Evolutionary conservation across 2,329 filamentous ascomycete genomes (phyloP).

Genomic region (Clonostachys byssicola): DNA sequence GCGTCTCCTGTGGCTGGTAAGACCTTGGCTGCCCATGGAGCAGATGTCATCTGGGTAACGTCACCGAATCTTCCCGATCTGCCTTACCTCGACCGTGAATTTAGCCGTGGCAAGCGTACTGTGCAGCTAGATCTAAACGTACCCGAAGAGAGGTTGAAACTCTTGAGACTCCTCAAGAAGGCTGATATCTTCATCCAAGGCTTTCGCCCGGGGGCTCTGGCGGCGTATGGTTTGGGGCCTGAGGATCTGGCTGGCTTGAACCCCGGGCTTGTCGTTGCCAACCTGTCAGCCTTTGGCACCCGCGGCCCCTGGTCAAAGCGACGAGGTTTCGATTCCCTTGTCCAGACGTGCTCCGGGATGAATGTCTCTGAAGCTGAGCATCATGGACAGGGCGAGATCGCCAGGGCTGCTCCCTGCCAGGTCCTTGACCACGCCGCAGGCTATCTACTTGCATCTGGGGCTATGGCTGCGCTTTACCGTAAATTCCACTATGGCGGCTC

Average conservation of each 20-base stretch:
- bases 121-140: slow-evolving; percentile 56
- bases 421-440: slow-evolving; percentile 49
- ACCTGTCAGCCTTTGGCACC: slow-evolving; percentile 44
- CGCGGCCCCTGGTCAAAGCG: slow-evolving; percentile 28
- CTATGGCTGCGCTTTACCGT: slow-evolving; percentile 42
- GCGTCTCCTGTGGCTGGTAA: slow-evolving; percentile 65
- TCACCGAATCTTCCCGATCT: slow-evolving; percentile 59
- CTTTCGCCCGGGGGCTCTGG: slow-evolving; percentile 59
- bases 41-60: slow-evolving; percentile 66
- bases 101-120: slow-evolving; percentile 63
- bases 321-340: slow-evolving; percentile 45
- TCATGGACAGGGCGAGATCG: slow-evolving; percentile 26
- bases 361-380: slow-evolving; percentile 47
- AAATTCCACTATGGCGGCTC: slow-evolving; percentile 33
- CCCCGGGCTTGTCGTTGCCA: slow-evolving; percentile 39
- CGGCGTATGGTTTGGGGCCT: slow-evolving; percentile 16
- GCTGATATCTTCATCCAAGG: slow-evolving; percentile 62
- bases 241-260: slow-evolving; percentile 28
- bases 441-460: slow-evolving; percentile 46
- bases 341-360: slow-evolving; percentile 46
- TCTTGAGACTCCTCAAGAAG: slow-evolving; percentile 50
- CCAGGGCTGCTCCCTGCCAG: slow-evolving; percentile 41
- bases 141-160: slow-evolving; percentile 37
- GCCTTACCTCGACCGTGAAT: slow-evolving; percentile 62
- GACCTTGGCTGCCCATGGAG: slow-evolving; percentile 66